phyloP scores from a whole-genome alignment of 306 rosid genomes.

The Medicago ruthenica region DNA sequence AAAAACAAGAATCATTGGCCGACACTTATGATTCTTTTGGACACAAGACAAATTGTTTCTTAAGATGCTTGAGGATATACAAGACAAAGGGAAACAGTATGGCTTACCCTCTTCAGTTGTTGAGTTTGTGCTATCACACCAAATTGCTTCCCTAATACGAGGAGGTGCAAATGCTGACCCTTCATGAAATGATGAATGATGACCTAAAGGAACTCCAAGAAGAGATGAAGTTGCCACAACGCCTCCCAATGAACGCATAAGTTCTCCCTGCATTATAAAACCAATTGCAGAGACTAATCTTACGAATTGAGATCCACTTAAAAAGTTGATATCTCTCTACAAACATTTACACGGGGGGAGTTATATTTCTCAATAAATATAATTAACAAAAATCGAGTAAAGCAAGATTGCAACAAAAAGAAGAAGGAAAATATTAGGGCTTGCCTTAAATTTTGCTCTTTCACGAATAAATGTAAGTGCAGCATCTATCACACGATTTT shows the following conservation, averaged over 20 bases:
- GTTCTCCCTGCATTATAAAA: slow-evolving; percentile 67
- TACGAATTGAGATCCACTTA: too few relatives aligned
- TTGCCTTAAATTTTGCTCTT: slow-evolving; percentile 89
- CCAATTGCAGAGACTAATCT: neutral
- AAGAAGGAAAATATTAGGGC: neutral
- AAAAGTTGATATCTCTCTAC: neutral
- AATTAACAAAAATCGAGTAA: neutral
- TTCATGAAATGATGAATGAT: slow-evolving; percentile 89
- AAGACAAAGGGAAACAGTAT: neutral
- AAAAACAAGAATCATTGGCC: neutral
- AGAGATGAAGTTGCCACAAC: slow-evolving; percentile 73
- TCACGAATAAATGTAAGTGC: slow-evolving; percentile 90
- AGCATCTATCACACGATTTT: slow-evolving; percentile 81
- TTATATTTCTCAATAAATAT: too few relatives aligned
- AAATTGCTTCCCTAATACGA: slow-evolving; percentile 87
- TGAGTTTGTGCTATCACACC: slow-evolving; percentile 94
- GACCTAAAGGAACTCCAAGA: slow-evolving; percentile 94
- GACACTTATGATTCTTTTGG: neutral
- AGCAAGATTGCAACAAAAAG: neutral
- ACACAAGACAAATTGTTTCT: neutral
- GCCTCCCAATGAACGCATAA: slow-evolving; percentile 87
- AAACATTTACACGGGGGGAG: too few relatives aligned
- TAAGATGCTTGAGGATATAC: too few relatives aligned
- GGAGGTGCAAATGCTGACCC: slow-evolving; percentile 99
- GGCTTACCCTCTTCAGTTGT: slow-evolving; percentile 78